These are phyloP conservation scores for Exophiala viscosa DNA, from an alignment of 2,329 filamentous ascomycete genomes.

Conservation along the genomic window DNA sequence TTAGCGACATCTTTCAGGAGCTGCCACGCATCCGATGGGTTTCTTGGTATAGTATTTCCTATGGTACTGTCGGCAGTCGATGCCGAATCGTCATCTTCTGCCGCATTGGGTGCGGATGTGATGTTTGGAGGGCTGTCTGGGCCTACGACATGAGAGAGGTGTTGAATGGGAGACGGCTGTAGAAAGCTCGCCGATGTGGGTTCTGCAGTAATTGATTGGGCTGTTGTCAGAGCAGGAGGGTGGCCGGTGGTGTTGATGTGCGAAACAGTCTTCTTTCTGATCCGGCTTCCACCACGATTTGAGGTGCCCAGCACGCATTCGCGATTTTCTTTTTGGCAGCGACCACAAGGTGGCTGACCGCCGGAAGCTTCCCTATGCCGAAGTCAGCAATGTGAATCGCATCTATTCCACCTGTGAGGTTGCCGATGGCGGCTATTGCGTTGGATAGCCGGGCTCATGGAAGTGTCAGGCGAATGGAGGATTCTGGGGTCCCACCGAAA, in stretches of 20 bases:
- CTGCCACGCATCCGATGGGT: constrained; percentile 49
- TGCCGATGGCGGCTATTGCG: constrained; percentile 20
- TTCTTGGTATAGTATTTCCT: constrained; percentile 40
- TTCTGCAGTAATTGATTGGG: neutral
- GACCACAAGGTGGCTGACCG: constrained; percentile 51
- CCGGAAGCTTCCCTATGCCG: constrained; percentile 44
- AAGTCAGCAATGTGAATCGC: constrained; percentile 6
- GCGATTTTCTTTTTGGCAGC: constrained; percentile 55
- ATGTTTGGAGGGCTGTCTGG: neutral
- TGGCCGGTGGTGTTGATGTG: constrained; percentile 9
- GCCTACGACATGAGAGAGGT: neutral
- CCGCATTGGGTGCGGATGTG: neutral
- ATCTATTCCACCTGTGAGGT: constrained; percentile 1
- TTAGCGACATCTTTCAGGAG: constrained; percentile 45
- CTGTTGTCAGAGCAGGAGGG: constrained; percentile 9
- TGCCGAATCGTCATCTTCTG: constrained; percentile 38
- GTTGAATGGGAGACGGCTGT: constrained; percentile 13
- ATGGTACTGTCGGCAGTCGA: constrained; percentile 38
- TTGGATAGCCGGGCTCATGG: constrained; percentile 11
- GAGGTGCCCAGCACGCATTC: constrained; percentile 59
- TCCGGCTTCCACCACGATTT: constrained; percentile 57
- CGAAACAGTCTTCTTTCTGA: constrained; percentile 49
- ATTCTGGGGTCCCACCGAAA: neutral
- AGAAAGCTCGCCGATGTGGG: constrained; percentile 9
- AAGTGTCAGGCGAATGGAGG: constrained; percentile 1